Conservation (phyloP, 345 rosid genomes). For the Clarkia xantiana region DNA sequence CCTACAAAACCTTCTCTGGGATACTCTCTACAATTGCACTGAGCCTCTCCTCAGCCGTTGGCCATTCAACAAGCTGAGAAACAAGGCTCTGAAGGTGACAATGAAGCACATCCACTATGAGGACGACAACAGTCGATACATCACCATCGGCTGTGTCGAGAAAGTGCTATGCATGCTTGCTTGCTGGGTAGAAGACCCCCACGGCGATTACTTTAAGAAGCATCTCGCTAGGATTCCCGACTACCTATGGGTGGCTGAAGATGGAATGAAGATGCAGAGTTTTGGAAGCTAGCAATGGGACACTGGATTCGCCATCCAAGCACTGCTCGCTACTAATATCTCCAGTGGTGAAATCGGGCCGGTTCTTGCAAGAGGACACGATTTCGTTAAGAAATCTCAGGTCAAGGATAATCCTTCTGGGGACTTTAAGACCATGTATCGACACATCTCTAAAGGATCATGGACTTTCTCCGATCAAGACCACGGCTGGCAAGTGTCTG, state of each 20-base stretch:
- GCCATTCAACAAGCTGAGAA: conserved; percentile 26
- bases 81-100: conserved; percentile 20
- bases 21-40: conserved; percentile 13
- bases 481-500: conserved; percentile 43
- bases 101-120: conserved; percentile 29
- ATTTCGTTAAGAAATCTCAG: conserved; percentile 39
- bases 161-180: conserved; percentile 47
- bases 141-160: conserved; percentile 28
- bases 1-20: conserved; percentile 30
- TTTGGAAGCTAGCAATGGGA: conserved; percentile 65
- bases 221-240: conserved; percentile 43
- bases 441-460: conserved; percentile 35
- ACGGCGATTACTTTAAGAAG: conserved; percentile 36
- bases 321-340: conserved; percentile 27
- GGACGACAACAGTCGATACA: conserved; percentile 26
- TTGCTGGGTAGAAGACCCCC: conserved; percentile 60
- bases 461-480: conserved; percentile 43
- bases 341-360: conserved; percentile 19
- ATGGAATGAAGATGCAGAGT: conserved; percentile 58
- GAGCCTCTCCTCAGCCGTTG: conserved; percentile 33
- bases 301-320: conserved; percentile 28
- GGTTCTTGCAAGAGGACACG: conserved; percentile 19
- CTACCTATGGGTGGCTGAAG: conserved; percentile 55
- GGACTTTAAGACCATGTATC: conserved; percentile 19
- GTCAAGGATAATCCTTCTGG: conserved; percentile 30